phyloP scores from a whole-genome alignment of 768 basidiomycete species.

The Kwoniella sp. region DNA sequence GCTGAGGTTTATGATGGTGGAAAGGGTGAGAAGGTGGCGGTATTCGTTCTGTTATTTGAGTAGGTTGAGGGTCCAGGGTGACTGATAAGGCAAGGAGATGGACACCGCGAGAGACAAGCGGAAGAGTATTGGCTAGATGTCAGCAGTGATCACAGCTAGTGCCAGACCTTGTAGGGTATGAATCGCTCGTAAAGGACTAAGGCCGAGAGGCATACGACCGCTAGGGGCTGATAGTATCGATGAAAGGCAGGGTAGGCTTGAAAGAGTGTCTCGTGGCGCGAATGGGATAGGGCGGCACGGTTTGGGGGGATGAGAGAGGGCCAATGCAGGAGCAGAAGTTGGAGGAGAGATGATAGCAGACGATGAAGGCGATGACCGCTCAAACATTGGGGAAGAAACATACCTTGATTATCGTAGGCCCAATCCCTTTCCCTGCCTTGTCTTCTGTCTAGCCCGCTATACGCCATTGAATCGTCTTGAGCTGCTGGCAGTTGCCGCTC shows the following conservation, averaged over 20 bases:
- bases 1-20: constrained; percentile 24
- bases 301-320: background rate
- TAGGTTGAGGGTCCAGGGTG: constrained; percentile 12
- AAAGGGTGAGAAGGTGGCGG: constrained; percentile 11
- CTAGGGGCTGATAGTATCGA: constrained; percentile 5
- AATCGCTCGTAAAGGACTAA: background rate
- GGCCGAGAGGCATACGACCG: background rate
- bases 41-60: background rate
- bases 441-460: background rate
- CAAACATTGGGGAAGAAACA: background rate
- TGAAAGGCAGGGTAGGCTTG: constrained; percentile 11
- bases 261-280: background rate
- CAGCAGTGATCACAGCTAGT: background rate
- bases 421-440: constrained; percentile 20
- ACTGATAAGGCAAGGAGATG: background rate
- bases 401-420: constrained; percentile 28
- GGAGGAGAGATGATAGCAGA: background rate
- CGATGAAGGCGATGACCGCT: background rate
- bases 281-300: no score
- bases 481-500: background rate
- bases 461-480: constrained; percentile 16
- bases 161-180: background rate
- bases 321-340: background rate
- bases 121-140: background rate
- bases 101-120: background rate